These are phyloP conservation scores for Apophysomyces elegans DNA, from an alignment of 371 early-diverging fungal species.

Conservation along the genomic window DNA sequence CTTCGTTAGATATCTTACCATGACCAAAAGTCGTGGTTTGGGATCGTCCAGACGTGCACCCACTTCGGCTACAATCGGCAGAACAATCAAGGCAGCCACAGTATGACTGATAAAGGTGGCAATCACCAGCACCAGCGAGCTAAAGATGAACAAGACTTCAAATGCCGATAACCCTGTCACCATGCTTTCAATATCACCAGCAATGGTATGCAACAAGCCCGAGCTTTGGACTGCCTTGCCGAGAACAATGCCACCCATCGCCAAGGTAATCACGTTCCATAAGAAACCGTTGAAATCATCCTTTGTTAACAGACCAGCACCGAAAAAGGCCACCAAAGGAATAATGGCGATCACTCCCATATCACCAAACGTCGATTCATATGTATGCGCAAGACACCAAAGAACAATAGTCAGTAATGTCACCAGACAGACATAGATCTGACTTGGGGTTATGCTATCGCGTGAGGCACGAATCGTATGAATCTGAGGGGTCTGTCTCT, in stretches of 20 bases:
- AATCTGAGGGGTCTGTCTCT: slow-evolving; percentile 60
- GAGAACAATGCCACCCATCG: slow-evolving; percentile 87
- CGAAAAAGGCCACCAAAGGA: slow-evolving; percentile 82
- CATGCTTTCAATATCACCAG: slow-evolving; percentile 62
- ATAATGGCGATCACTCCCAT: slow-evolving; percentile 85
- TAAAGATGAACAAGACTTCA: slow-evolving; percentile 70
- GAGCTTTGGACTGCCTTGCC: slow-evolving; percentile 83
- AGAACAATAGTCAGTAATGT: slow-evolving; percentile 73
- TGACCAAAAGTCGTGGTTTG: slow-evolving; percentile 90
- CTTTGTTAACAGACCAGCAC: slow-evolving; percentile 76
- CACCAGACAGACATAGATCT: slow-evolving; percentile 66
- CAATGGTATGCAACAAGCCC: slow-evolving; percentile 78
- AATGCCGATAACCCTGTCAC: slow-evolving; percentile 73
- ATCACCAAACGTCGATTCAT: slow-evolving; percentile 72
- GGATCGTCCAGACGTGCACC: slow-evolving; percentile 77
- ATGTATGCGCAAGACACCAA: slow-evolving; percentile 74
- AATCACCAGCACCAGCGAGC: slow-evolving; percentile 71
- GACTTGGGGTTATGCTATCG: slow-evolving; percentile 63
- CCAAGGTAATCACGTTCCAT: slow-evolving; percentile 85
- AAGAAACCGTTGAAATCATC: slow-evolving; percentile 83
- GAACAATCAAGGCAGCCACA: slow-evolving; percentile 85
- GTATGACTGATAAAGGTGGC: slow-evolving; percentile 97
- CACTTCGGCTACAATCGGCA: slow-evolving; percentile 83
- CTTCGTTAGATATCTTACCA: slow-evolving; percentile 48
- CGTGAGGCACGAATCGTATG: slow-evolving; percentile 57